Percentiles rank a stretch among this genome's conserved stretches.
Conservation (phyloP, 371 early-diverging fungal species). For the Circinella umbellata region DNA sequence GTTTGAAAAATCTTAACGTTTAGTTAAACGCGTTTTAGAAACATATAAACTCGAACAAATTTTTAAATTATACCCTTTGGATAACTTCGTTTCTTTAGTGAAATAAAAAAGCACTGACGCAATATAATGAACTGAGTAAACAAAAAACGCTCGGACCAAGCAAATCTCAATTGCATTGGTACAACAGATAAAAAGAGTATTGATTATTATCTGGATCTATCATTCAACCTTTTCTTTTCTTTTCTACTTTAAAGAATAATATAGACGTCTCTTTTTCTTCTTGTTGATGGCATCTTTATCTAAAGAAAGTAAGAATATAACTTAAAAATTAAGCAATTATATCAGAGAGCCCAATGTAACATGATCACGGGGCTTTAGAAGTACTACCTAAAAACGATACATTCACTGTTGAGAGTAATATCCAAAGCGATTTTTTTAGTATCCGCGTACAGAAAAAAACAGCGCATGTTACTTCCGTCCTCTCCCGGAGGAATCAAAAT, state of each 20-base stretch:
- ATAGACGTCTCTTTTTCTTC: too few relatives aligned
- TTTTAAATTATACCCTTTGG: not conserved
- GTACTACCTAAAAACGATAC: not conserved
- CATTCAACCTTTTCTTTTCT: too few relatives aligned
- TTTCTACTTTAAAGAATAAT: too few relatives aligned
- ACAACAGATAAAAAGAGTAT: not conserved
- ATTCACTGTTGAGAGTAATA: not conserved
- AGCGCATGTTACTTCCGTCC: not conserved
- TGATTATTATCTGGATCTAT: too few relatives aligned
- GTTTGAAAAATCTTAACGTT: too few relatives aligned
- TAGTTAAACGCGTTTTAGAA: not conserved
- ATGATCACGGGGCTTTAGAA: too few relatives aligned
- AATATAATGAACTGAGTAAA: slow-evolving; percentile 6
- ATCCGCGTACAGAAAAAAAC: slow-evolving; percentile 6
- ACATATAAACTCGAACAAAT: not conserved
- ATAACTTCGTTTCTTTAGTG: slow-evolving; percentile 1
- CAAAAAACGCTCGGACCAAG: slow-evolving; percentile 10
- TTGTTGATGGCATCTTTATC: too few relatives aligned
- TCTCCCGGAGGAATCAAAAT: not conserved
- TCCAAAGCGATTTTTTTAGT: not conserved
- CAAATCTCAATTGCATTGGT: not conserved
- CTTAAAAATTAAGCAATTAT: too few relatives aligned
- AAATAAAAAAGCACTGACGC: not conserved
- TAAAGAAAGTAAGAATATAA: too few relatives aligned
- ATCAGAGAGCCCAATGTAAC: too few relatives aligned